Conservation (phyloP, 805 yeast genomes). For the Ogataea trehalophila region DNA sequence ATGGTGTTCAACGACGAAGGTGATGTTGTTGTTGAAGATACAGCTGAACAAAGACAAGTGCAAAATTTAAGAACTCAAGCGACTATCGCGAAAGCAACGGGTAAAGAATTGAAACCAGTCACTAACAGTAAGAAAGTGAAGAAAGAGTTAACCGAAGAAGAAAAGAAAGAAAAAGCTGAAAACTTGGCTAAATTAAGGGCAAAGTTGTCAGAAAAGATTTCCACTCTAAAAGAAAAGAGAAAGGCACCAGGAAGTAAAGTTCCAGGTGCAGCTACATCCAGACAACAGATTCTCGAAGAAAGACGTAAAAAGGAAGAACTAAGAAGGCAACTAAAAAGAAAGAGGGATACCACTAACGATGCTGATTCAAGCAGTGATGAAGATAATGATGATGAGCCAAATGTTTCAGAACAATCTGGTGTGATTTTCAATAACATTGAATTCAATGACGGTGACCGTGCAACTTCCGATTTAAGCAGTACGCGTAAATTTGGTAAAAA, state of each 20-base stretch:
- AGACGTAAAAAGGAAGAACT: constrained; percentile 46
- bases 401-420: constrained; percentile 31
- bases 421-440: constrained; percentile 78
- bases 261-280: constrained; percentile 76
- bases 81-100: not conserved
- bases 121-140: constrained; percentile 11
- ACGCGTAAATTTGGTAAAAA: constrained; percentile 53
- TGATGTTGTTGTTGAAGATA: constrained; percentile 35
- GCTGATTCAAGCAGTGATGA: constrained; percentile 37
- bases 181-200: constrained; percentile 66
- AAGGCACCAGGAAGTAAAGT: constrained; percentile 86
- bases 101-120: constrained; percentile 1
- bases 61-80: constrained; percentile 5
- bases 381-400: constrained; percentile 31
- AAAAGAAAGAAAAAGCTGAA: constrained; percentile 44
- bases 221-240: constrained; percentile 66
- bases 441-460: constrained; percentile 75
- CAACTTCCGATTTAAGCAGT: constrained; percentile 64
- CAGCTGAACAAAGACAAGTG: constrained; percentile 9
- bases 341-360: constrained; percentile 31
- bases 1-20: constrained; percentile 73
- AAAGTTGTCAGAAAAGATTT: constrained; percentile 73
- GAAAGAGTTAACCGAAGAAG: constrained; percentile 39
- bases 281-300: constrained; percentile 73
- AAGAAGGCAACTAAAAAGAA: constrained; percentile 22